phyloP scores from a whole-genome alignment of 495 filamentous ascomycete species.

The Elaphomyces granulatus region DNA sequence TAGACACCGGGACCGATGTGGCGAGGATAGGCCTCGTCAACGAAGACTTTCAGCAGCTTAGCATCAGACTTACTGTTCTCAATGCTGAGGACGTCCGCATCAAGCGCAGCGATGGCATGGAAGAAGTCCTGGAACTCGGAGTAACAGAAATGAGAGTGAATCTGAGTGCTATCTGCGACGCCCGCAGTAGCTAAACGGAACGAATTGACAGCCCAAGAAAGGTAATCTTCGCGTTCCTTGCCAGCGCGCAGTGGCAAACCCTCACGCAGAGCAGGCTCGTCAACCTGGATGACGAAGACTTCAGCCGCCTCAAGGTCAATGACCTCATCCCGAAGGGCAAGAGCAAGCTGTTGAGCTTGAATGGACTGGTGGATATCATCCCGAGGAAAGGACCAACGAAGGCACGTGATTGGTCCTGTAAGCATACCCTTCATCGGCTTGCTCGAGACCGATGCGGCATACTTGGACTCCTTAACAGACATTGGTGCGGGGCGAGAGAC shows the following conservation, averaged over 20 bases:
- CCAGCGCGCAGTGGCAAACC: slow-evolving; percentile 92
- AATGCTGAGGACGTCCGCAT: slow-evolving; percentile 95
- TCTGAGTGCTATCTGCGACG: slow-evolving; percentile 87
- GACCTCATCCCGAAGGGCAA: slow-evolving; percentile 96
- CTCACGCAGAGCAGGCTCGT: slow-evolving; percentile 97
- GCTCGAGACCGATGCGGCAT: slow-evolving; percentile 85
- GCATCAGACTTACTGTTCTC: slow-evolving; percentile 99
- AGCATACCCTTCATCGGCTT: slow-evolving; percentile 99
- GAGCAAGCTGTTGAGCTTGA: slow-evolving; percentile 95
- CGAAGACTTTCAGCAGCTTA: slow-evolving; percentile 96
- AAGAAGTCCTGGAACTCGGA: slow-evolving; percentile 99
- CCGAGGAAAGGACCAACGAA: slow-evolving; percentile 99
- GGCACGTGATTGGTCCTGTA: slow-evolving; percentile 94
- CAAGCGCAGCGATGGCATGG: slow-evolving; percentile 95
- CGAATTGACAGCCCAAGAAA: slow-evolving; percentile 89
- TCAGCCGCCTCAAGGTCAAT: slow-evolving; percentile 93
- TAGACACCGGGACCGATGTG: slow-evolving; percentile 99
- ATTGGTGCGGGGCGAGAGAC: slow-evolving; percentile 91
- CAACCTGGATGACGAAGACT: slow-evolving; percentile 94
- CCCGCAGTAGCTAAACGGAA: slow-evolving; percentile 90
- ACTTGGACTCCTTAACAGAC: slow-evolving; percentile 99
- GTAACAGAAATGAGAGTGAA: slow-evolving; percentile 99
- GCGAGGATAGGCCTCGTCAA: slow-evolving; percentile 86
- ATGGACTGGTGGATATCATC: slow-evolving; percentile 97
- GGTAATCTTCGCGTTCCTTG: slow-evolving; percentile 83